Percentiles rank a stretch among this genome's conserved stretches.
These are phyloP conservation scores for Golubevia sp. DNA, from an alignment of 1,284 basidiomycete species.

Conservation along the genomic window DNA sequence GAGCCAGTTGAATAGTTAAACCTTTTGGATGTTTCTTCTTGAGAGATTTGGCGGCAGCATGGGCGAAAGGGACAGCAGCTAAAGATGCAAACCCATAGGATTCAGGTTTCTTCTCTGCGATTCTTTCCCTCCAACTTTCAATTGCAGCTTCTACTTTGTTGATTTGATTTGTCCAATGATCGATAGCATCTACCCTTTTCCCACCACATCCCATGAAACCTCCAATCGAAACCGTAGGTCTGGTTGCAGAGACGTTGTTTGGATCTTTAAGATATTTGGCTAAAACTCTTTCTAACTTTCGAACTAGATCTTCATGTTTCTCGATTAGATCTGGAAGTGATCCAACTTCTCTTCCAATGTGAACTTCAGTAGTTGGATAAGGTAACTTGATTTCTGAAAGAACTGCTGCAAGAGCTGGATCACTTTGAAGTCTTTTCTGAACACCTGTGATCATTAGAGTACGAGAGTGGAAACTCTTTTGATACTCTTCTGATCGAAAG, in stretches of 20 bases:
- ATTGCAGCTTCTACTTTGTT: constrained; percentile 60
- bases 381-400: constrained; percentile 68
- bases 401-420: constrained; percentile 70
- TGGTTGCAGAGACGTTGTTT: constrained; percentile 72
- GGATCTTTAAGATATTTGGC: constrained; percentile 80
- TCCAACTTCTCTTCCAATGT: constrained; percentile 77
- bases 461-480: constrained; percentile 68
- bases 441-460: constrained; percentile 68
- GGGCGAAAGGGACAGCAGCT: constrained; percentile 49
- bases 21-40: constrained; percentile 29
- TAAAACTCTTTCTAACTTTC: constrained; percentile 78
- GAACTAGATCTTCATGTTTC: constrained; percentile 82
- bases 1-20: constrained; percentile 38
- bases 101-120: constrained; percentile 39
- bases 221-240: constrained; percentile 76
- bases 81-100: constrained; percentile 57
- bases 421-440: constrained; percentile 74
- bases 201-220: constrained; percentile 78
- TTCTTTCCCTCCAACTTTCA: constrained; percentile 60
- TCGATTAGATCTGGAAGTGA: constrained; percentile 77
- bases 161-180: constrained; percentile 47
- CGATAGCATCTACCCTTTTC: constrained; percentile 65
- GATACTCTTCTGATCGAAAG: constrained; percentile 54
- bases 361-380: constrained; percentile 81
- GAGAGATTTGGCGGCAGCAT: constrained; percentile 45